These are phyloP conservation scores for Pelargonium citronellum DNA, from an alignment of 441 rosid species.

Conservation along the genomic window DNA sequence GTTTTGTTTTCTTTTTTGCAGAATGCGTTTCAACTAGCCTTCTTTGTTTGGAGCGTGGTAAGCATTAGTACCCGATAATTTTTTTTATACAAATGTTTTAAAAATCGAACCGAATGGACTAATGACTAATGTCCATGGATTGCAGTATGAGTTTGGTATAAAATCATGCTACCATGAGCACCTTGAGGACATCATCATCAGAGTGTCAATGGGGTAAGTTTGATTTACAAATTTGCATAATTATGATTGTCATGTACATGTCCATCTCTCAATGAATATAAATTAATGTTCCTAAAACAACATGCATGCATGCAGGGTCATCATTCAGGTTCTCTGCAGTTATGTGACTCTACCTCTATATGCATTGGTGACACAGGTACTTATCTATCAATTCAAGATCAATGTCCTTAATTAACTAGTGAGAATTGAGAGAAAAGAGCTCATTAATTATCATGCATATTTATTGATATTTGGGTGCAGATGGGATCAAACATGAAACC, in stretches of 20 bases:
- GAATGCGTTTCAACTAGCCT: slow-evolving; percentile 88
- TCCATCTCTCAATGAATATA: neutral
- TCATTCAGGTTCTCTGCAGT: slow-evolving; percentile 80
- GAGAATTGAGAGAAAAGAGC: too few species aligned
- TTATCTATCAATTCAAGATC: neutral
- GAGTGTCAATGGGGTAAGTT: slow-evolving; percentile 75
- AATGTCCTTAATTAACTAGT: neutral
- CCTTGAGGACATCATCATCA: slow-evolving; percentile 49
- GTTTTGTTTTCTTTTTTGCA: slow-evolving; percentile 21
- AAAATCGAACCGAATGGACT: too few species aligned
- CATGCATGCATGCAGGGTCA: slow-evolving; percentile 39
- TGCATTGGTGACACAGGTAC: slow-evolving; percentile 86
- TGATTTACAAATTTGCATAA: neutral
- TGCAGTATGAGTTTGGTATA: slow-evolving; percentile 52
- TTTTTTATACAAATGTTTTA: too few species aligned
- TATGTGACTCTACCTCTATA: slow-evolving; percentile 89
- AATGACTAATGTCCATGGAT: neutral
- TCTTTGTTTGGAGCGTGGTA: slow-evolving; percentile 70
- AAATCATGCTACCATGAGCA: slow-evolving; percentile 55
- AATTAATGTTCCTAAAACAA: neutral
- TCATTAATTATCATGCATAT: neutral
- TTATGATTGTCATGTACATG: too few species aligned
- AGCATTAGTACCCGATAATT: slow-evolving; percentile 14
- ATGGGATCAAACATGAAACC: slow-evolving; percentile 94
- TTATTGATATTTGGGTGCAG: slow-evolving; percentile 26